Evolutionary conservation across 148 eudicot genomes (phyloP), one percentile per base, ranked within the genome.

Genomic region (Gaultheria prostrata): DNA sequence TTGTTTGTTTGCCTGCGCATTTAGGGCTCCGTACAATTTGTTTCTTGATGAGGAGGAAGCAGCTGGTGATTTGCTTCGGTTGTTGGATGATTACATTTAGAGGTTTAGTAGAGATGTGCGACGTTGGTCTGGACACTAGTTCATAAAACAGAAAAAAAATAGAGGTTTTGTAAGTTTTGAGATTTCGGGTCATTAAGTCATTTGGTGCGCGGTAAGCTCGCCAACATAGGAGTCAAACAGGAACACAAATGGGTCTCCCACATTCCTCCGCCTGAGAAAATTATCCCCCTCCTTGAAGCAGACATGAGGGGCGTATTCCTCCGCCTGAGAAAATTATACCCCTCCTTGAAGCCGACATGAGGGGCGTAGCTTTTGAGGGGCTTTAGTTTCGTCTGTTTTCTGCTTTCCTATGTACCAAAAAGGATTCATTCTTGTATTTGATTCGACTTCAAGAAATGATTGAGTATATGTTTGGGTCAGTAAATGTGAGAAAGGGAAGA

Each of bases 11-110:
- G 26, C 92, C 90, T 33, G 90, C 88, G 87, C 80, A 18, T 87
- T 87, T 81, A 85, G 92, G 15, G 76, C 80, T 15, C 53, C 82
- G 65, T 92, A 91, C 71, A 90, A 91, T 69, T 67, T 86, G 89
- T 91, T 88, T 33, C 73, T 90, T 20, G 87, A 86, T 11, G 91
- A 89, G 51, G 90, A 88, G 0, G 90, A 87, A 32, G 82, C 80
- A 32, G 86, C 56, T 48, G 78, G 57, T 24, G 90, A 89, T 8
- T 72, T 88, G 50, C 59, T 86, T 87, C 91, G 5, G 84, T 84
- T 78, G 49, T 79, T 57, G 28, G 39, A 28, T 80, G 53, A 63
- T 80, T 39, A 0, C 26, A 12, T 4, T 39, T 11, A 0, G 32
- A 57, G 33, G 21, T 56, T 67, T 35, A 20, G 28, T 26, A 39